These are phyloP conservation scores for Carex pumila DNA, from an alignment of 176 grass and related monocot genomes.

Conservation along the genomic window DNA sequence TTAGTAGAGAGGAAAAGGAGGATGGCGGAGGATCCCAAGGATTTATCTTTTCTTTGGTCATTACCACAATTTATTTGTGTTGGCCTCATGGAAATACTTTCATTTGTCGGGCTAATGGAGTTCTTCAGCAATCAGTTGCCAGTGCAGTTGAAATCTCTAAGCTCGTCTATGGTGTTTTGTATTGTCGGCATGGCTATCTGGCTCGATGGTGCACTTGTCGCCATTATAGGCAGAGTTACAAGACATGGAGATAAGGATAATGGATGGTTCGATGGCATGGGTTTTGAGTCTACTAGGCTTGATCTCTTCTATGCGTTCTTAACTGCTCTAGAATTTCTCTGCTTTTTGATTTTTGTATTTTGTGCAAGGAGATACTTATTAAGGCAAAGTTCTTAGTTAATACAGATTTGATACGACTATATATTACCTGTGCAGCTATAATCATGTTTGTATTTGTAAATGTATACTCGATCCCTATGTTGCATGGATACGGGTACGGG, in stretches of 20 bases:
- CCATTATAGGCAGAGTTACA: slow-evolving; percentile 28
- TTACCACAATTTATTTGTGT: slow-evolving; percentile 42
- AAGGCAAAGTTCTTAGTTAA: neutral
- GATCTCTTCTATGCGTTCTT: slow-evolving; percentile 64
- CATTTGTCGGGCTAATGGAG: slow-evolving; percentile 52
- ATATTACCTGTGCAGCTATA: neutral
- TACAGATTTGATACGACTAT: neutral
- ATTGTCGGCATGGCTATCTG: slow-evolving; percentile 32
- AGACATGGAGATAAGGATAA: slow-evolving; percentile 13
- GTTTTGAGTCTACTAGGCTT: slow-evolving; percentile 42
- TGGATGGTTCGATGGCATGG: slow-evolving; percentile 61
- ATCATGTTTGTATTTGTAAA: neutral
- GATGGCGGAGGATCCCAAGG: slow-evolving; percentile 14
- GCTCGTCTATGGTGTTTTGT: slow-evolving; percentile 45
- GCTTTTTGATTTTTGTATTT: slow-evolving; percentile 53
- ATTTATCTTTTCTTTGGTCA: slow-evolving; percentile 52
- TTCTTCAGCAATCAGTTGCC: slow-evolving; percentile 59
- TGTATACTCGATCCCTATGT: neutral
- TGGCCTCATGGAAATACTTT: slow-evolving; percentile 48
- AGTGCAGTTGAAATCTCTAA: slow-evolving; percentile 53
- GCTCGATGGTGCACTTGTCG: slow-evolving; percentile 32
- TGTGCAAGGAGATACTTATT: slow-evolving; percentile 50
- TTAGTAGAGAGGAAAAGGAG: slow-evolving; percentile 46
- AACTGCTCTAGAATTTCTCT: slow-evolving; percentile 23
- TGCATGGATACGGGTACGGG: too few relatives aligned